Evolutionary conservation across 495 filamentous ascomycete species (phyloP).

Genomic region (Clavariopsis aquatica): DNA sequence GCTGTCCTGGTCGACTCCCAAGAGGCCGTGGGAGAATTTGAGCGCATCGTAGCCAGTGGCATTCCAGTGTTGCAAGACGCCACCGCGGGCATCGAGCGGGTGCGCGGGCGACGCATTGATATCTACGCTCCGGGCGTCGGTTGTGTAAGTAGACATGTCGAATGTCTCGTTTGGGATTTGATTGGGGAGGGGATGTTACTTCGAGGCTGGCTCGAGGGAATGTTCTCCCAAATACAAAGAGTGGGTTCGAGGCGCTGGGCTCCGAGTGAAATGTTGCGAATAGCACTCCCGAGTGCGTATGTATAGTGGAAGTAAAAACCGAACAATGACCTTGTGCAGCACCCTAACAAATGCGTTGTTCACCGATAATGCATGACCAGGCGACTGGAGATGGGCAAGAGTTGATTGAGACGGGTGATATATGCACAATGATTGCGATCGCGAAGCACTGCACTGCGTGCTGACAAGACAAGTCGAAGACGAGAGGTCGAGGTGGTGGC

Average conservation of each 20-base stretch:
- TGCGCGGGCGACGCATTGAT: background rate
- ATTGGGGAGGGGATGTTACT: background rate
- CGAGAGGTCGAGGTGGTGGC: conserved; percentile 5
- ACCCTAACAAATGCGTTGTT: conserved; percentile 21
- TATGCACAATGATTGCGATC: background rate
- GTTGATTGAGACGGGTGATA: background rate
- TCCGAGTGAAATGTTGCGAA: background rate
- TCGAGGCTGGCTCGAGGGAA: background rate
- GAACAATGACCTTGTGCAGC: conserved; percentile 26
- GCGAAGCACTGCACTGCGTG: conserved; percentile 14
- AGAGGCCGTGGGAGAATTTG: conserved; percentile 41
- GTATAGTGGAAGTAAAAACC: background rate
- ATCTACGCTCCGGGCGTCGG: conserved; percentile 30
- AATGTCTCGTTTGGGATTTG: background rate
- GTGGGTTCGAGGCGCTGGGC: background rate
- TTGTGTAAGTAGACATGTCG: conserved; percentile 4
- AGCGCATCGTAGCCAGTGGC: conserved; percentile 11
- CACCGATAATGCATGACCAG: conserved; percentile 16
- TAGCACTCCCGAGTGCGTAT: conserved; percentile 10
- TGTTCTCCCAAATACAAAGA: too few species aligned
- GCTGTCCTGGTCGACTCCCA: conserved; percentile 44
- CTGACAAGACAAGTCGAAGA: conserved; percentile 3
- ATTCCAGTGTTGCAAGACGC: conserved; percentile 20
- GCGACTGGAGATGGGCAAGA: background rate
- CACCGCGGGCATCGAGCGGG: background rate